Conservation (phyloP, 371 early-diverging fungal genomes). For the Mortierella sp. region DNA sequence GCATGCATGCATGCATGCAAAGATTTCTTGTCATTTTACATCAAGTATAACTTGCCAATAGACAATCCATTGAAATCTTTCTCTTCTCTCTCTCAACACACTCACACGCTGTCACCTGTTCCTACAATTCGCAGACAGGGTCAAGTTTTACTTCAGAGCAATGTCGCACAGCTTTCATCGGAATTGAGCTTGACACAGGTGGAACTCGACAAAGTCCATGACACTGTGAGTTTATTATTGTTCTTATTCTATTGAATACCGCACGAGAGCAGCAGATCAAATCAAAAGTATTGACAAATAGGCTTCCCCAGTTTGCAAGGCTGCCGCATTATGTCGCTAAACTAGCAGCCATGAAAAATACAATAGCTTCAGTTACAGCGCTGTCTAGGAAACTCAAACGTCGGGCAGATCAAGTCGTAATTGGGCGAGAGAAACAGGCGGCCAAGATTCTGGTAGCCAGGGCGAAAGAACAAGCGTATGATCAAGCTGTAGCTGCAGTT, state of each 20-base stretch:
- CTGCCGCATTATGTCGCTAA: constrained; percentile 55
- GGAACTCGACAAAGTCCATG: constrained; percentile 43
- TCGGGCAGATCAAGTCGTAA: constrained; percentile 35
- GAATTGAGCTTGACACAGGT: constrained; percentile 33
- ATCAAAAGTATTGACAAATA: neutral
- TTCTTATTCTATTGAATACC: neutral
- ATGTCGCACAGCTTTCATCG: constrained; percentile 34
- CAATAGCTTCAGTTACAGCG: constrained; percentile 23
- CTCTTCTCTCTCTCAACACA: too few relatives aligned
- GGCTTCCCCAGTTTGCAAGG: constrained; percentile 44
- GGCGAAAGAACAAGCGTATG: constrained; percentile 55
- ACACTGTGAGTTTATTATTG: constrained; percentile 30
- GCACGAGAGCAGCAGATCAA: neutral
- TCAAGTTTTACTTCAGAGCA: constrained; percentile 34
- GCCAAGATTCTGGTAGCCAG: constrained; percentile 27
- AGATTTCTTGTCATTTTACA: neutral
- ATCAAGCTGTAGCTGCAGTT: constrained; percentile 46
- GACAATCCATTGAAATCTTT: too few relatives aligned
- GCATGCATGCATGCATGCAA: constrained; percentile 8
- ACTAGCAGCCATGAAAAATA: constrained; percentile 45
- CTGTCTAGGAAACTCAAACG: constrained; percentile 43
- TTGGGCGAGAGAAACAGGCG: constrained; percentile 46
- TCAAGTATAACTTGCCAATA: neutral
- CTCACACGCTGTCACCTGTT: too few relatives aligned
- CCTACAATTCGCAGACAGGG: constrained; percentile 29